Conservation (phyloP, 306 rosid genomes). For the Sicyos edulis region DNA sequence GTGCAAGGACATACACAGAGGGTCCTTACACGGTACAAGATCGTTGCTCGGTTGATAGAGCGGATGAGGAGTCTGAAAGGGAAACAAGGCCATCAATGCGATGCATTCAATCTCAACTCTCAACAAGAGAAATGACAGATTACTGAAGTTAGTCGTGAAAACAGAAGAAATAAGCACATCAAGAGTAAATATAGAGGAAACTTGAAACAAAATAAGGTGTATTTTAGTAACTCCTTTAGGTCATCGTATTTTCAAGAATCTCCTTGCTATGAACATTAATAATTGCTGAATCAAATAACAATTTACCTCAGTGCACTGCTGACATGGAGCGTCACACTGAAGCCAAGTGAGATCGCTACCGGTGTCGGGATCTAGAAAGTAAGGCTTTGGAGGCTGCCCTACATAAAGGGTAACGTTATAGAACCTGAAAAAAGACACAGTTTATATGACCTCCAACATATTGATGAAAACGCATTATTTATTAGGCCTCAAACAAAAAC, state of each 20-base stretch:
- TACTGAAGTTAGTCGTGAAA: background rate
- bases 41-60: constrained; percentile 63
- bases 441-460: constrained; percentile 2
- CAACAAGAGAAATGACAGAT: constrained; percentile 9
- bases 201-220: background rate
- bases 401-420: constrained; percentile 75
- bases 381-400: constrained; percentile 82
- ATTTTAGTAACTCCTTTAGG: background rate
- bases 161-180: background rate
- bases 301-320: constrained; percentile 66
- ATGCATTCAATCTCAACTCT: background rate
- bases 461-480: background rate
- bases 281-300: background rate
- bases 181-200: background rate
- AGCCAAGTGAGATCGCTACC: constrained; percentile 99
- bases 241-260: background rate
- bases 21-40: constrained; percentile 66
- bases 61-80: constrained; percentile 71
- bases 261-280: background rate
- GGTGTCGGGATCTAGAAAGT: constrained; percentile 81
- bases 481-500: background rate
- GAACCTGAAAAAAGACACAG: constrained; percentile 43
- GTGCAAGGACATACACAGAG: constrained; percentile 59
- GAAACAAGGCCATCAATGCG: constrained; percentile 8
- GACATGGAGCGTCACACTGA: constrained; percentile 88